Percentiles rank a stretch among this genome's conserved stretches.
These are phyloP conservation scores for Pestalotiopsis fici DNA, from an alignment of 2,329 filamentous ascomycete species.

Conservation along the genomic window DNA sequence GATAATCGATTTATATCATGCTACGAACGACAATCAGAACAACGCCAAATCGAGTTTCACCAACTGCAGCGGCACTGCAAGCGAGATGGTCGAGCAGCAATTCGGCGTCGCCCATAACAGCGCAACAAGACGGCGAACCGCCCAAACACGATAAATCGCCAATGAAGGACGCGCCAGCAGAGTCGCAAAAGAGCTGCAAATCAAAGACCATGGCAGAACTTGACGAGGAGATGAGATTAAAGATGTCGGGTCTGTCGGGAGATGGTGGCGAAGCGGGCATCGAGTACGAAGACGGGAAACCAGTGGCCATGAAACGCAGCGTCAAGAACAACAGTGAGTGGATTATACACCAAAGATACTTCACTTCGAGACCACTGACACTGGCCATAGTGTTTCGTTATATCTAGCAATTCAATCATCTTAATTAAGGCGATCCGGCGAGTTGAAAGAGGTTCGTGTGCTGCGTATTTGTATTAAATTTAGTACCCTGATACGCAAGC, in stretches of 20 bases:
- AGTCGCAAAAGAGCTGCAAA: background rate
- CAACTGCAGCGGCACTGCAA: background rate
- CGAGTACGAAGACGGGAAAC: slow-evolving; percentile 74
- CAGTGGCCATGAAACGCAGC: slow-evolving; percentile 71
- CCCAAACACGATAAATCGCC: background rate
- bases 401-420: too few relatives aligned
- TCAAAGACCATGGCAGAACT: slow-evolving; percentile 61
- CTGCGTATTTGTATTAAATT: too few relatives aligned
- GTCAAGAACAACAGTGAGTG: slow-evolving; percentile 61
- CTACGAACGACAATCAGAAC: background rate
- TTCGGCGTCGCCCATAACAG: background rate
- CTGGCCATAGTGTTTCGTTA: too few relatives aligned
- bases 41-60: too few relatives aligned
- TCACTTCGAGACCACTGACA: too few relatives aligned
- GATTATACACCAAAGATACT: too few relatives aligned
- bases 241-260: slow-evolving; percentile 67
- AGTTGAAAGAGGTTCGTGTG: too few relatives aligned
- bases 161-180: background rate
- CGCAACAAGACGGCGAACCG: background rate
- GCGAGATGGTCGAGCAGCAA: background rate
- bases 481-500: too few relatives aligned
- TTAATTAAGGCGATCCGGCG: too few relatives aligned
- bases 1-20: background rate
- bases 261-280: slow-evolving; percentile 72
- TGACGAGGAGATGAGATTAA: slow-evolving; percentile 67